These are phyloP conservation scores for Wickerhamiella brachini DNA, from an alignment of 805 yeast genomes.

Conservation along the genomic window DNA sequence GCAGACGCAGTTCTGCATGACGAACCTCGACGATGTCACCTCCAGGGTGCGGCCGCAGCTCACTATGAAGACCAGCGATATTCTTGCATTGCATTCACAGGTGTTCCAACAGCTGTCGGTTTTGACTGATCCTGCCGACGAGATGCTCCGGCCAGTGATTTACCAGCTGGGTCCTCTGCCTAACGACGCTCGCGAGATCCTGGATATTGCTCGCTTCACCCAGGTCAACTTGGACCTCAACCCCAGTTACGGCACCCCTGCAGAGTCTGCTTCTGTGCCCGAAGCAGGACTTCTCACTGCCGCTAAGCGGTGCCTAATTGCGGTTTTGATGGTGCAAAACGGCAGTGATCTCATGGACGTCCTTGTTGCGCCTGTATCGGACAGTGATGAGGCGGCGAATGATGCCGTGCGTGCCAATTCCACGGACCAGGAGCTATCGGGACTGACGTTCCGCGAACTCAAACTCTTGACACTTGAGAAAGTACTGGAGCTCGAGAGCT, in stretches of 20 bases:
- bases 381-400: conserved; percentile 44
- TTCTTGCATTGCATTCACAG: conserved; percentile 28
- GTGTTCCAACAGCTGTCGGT: conserved; percentile 18
- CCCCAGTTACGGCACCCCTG: conserved; percentile 33
- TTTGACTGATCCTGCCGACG: conserved; percentile 28
- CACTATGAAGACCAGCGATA: conserved; percentile 25
- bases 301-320: conserved; percentile 69
- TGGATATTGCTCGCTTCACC: conserved; percentile 40
- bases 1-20: conserved; percentile 46
- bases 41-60: conserved; percentile 32
- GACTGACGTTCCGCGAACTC: conserved; percentile 49
- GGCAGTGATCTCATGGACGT: conserved; percentile 55
- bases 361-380: conserved; percentile 49
- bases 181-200: conserved; percentile 32
- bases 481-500: conserved; percentile 57
- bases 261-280: conserved; percentile 12
- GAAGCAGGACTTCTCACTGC: conserved; percentile 48
- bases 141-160: conserved; percentile 36
- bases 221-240: conserved; percentile 44
- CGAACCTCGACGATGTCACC: conserved; percentile 50
- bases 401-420: conserved; percentile 12
- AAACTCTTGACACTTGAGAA: conserved; percentile 64
- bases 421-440: conserved; percentile 15
- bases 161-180: conserved; percentile 31
- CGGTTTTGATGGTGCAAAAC: conserved; percentile 69